Percentiles rank a stretch among this genome's conserved stretches.
These are phyloP conservation scores for Phytophthora lateralis DNA, from an alignment of 352 stramenopile species.

Conservation along the genomic window DNA sequence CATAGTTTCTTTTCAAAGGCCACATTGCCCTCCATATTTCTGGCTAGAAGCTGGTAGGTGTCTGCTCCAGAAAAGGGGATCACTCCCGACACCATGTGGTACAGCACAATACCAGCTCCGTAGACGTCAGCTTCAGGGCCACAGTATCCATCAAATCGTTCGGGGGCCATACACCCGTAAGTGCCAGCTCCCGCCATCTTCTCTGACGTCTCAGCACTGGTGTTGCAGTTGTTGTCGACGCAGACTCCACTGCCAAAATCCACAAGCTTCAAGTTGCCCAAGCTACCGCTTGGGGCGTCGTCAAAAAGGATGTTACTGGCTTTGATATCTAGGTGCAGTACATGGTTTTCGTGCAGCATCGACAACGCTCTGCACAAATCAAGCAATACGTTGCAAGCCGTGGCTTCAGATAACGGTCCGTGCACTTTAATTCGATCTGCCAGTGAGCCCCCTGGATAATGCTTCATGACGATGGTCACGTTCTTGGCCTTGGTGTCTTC, in stretches of 20 bases:
- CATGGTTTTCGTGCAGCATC: conserved; percentile 52
- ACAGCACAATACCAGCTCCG: conserved; percentile 62
- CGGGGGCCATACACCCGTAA: conserved; percentile 70
- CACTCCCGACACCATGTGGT: conserved; percentile 61
- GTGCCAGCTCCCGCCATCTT: conserved; percentile 39
- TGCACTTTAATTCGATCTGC: conserved; percentile 47
- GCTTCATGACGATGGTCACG: conserved; percentile 70
- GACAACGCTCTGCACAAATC: conserved; percentile 55
- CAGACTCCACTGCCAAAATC: conserved; percentile 63
- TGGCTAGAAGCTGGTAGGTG: conserved; percentile 58
- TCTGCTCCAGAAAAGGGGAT: conserved; percentile 52
- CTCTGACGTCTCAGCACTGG: conserved; percentile 2
- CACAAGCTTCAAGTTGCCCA: conserved; percentile 67
- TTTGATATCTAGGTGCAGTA: conserved; percentile 74
- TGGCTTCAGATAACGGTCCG: conserved; percentile 38
- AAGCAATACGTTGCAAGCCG: conserved; percentile 45
- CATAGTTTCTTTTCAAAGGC: conserved; percentile 47
- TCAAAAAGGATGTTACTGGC: conserved; percentile 73
- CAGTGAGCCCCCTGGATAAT: conserved; percentile 61
- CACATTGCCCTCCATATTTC: conserved; percentile 68
- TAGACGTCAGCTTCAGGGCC: conserved; percentile 67
- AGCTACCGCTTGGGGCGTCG: conserved; percentile 32
- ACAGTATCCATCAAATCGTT: conserved; percentile 58
- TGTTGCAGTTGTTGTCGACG: conserved; percentile 11
- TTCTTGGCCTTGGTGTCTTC: conserved; percentile 50